Evolutionary conservation across 2,329 filamentous ascomycete genomes (phyloP).

Genomic region (Aspergillus felis): DNA sequence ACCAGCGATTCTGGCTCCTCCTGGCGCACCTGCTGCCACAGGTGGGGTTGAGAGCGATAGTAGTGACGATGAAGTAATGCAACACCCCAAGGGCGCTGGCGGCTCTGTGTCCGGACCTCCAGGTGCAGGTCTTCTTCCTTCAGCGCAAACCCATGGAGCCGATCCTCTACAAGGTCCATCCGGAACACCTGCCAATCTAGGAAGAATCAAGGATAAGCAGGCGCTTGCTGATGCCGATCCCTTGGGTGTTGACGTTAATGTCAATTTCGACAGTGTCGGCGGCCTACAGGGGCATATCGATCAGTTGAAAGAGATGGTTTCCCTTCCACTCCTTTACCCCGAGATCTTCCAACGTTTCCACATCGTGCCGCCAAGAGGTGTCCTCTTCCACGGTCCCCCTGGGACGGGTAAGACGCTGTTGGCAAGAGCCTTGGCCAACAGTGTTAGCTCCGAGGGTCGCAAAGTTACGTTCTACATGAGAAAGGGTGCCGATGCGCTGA

Average conservation of each 20-base stretch:
- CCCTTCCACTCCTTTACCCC: constrained; percentile 86
- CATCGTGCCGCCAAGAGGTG: constrained; percentile 89
- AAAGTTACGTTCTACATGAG: constrained; percentile 99
- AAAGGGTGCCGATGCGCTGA: constrained; percentile 94
- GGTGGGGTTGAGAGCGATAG: constrained; percentile 89
- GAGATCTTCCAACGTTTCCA: constrained; percentile 90
- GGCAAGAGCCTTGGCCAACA: constrained; percentile 86
- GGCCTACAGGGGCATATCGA: constrained; percentile 92
- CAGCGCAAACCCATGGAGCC: constrained; percentile 52
- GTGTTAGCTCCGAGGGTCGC: constrained; percentile 78
- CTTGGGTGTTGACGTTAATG: constrained; percentile 83
- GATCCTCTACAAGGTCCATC: constrained; percentile 54
- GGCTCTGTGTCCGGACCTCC: constrained; percentile 55
- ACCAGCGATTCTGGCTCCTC: constrained; percentile 67
- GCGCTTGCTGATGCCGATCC: constrained; percentile 90
- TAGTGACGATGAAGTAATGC: constrained; percentile 84
- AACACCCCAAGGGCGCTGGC: constrained; percentile 58
- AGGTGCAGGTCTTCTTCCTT: constrained; percentile 52
- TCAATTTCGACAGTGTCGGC: constrained; percentile 92
- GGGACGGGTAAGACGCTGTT: constrained; percentile 98
- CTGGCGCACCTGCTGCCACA: constrained; percentile 63
- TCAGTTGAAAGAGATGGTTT: constrained; percentile 98
- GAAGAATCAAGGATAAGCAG: constrained; percentile 90
- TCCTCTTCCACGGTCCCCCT: constrained; percentile 93
- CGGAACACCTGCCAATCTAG: constrained; percentile 74